Base-by-base conservation (phyloP, 257 asterid genomes). In the Rubia yunnanensis region DNA sequence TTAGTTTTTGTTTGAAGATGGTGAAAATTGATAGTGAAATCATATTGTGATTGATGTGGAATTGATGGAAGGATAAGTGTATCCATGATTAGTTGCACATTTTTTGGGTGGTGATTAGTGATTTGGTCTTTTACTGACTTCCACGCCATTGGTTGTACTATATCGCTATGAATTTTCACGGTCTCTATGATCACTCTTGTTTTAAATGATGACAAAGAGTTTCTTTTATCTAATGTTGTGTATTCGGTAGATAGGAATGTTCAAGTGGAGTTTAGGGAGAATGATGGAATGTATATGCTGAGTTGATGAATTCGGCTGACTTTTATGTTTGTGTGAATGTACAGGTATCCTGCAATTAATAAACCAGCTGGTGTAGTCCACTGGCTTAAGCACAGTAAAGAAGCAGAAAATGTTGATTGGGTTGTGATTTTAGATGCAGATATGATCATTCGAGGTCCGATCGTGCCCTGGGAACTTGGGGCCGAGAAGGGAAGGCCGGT, bases 401-500 rank as follows among this genome's bases (percentile, higher is more conserved):
- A 94, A 36, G 96, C 99, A 31, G 79, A 88, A 36, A 85, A 94
- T 72, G 99, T 94, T 44, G 99, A 94, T 75, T 94, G 97, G 99
- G 96, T 94, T 30, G 89, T 94, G 38, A 86, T 94, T 72, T 81
- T 94, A 48, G 99, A 94, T 36, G 97, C 99, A n/a, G 99, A 94
- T 75, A 79, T 78, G 99, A 86, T 94, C 39, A 71, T 90, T 44
- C 89, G 99, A 67, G 97, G 99, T 22, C 95, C 97, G 8, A 90
- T 94, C 23, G 35, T 94, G 31, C 99, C 99, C 4, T 94, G 99
- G 99, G 97, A 94, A 83, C 91, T 94, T 72, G 99, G 99, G 41
- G 97, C 95, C 20, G 95, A 88, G 89, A 86, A 82, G 84, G 96
- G 99, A 68, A 86, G 75, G 61, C 91, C 97, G 1, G 94, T 94